Percentiles rank a stretch among this genome's conserved stretches.
These are phyloP conservation scores for Cystofilobasidium bisporidii DNA, from an alignment of 768 basidiomycete species.

Conservation along the genomic window DNA sequence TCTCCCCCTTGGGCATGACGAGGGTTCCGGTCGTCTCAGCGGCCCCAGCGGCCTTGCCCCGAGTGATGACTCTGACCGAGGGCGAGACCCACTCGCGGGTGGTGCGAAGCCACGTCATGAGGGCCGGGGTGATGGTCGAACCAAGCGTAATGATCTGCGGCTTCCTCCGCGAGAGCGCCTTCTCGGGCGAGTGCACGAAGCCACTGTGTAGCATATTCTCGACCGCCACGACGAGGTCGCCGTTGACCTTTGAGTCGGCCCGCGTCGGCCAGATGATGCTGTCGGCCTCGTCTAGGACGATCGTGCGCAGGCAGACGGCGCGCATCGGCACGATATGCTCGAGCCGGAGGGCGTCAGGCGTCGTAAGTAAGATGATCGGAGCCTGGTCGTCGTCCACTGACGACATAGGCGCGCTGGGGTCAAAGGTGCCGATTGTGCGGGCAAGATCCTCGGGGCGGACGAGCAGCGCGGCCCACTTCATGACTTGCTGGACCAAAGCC, in stretches of 20 bases:
- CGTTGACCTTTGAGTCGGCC: neutral
- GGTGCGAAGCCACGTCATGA: neutral
- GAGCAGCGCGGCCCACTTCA: neutral
- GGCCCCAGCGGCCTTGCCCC: neutral
- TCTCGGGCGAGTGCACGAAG: neutral
- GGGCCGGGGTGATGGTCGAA: neutral
- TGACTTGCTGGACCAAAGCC: neutral
- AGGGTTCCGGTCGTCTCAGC: neutral
- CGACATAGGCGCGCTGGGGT: neutral
- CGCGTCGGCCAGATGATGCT: neutral
- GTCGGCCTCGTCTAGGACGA: constrained; percentile 3
- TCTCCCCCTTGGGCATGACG: neutral
- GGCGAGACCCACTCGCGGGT: neutral
- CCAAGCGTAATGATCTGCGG: neutral
- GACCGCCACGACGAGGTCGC: neutral
- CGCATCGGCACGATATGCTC: neutral
- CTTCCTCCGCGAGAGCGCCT: neutral
- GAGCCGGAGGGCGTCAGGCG: neutral
- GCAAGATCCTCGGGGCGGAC: neutral
- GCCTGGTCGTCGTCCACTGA: neutral
- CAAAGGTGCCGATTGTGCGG: neutral
- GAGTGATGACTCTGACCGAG: neutral
- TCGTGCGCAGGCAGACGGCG: neutral
- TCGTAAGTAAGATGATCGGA: neutral
- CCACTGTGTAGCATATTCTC: neutral